phyloP scores from a whole-genome alignment of 768 basidiomycete species.

The Rhodotorula diobovata region DNA sequence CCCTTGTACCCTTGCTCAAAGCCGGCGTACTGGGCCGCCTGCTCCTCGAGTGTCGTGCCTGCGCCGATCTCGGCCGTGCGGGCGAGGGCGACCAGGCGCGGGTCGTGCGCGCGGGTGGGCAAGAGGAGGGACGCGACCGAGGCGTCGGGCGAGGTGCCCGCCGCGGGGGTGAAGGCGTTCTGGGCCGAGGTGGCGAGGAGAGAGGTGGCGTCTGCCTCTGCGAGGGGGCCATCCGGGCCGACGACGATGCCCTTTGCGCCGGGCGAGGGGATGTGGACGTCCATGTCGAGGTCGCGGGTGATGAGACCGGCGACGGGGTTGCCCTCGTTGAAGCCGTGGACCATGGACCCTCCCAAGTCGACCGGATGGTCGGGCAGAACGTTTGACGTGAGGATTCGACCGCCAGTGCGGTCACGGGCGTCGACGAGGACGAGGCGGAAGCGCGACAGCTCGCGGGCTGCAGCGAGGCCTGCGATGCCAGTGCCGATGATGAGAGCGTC shows the following conservation, averaged over 20 bases:
- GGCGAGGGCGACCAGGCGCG: constrained; percentile 23
- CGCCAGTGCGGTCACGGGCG: constrained; percentile 25
- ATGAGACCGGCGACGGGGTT: constrained; percentile 15
- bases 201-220: constrained; percentile 10
- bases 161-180: constrained; percentile 6
- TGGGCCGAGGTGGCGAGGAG: constrained; percentile 23
- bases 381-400: constrained; percentile 15
- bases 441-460: constrained; percentile 16
- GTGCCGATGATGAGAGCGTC: constrained; percentile 25
- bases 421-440: constrained; percentile 29
- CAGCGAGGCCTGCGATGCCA: constrained; percentile 19
- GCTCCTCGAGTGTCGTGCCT: constrained; percentile 24
- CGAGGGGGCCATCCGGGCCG: constrained; percentile 13
- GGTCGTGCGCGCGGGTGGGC: constrained; percentile 8
- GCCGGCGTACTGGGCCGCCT: constrained; percentile 14
- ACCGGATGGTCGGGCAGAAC: not conserved
- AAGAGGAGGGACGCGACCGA: constrained; percentile 29
- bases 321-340: constrained; percentile 31
- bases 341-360: constrained; percentile 31
- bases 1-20: constrained; percentile 27
- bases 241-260: constrained; percentile 30
- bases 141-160: not conserved
- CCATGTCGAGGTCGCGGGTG: constrained; percentile 9
- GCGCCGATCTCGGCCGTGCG: constrained; percentile 37
- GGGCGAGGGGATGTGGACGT: constrained; percentile 19